Conservation (phyloP, 2,329 filamentous ascomycete genomes). For the Aspergillus carbonarius region DNA sequence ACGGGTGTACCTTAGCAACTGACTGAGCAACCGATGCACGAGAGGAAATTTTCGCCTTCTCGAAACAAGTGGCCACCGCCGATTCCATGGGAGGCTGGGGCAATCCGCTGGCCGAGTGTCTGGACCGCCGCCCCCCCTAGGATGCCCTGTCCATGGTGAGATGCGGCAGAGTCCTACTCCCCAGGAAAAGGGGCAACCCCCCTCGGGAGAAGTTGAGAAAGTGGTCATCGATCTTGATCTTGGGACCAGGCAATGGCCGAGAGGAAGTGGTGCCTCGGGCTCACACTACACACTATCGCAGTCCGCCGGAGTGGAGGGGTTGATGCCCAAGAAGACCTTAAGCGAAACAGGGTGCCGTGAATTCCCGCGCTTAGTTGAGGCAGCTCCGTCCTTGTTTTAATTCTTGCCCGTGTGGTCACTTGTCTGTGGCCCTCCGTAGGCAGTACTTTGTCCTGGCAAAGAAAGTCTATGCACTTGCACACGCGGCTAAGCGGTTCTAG, state of each 20-base stretch:
- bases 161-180: background rate
- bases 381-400: background rate
- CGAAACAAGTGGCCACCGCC: constrained; percentile 8
- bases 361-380: constrained; percentile 12
- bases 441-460: background rate
- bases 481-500: constrained; percentile 4
- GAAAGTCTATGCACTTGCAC: background rate
- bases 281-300: constrained; percentile 14
- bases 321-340: constrained; percentile 21
- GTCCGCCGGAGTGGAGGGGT: constrained; percentile 18
- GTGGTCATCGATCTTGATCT: too few species aligned
- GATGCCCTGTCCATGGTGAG: background rate
- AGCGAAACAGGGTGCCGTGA: constrained; percentile 20
- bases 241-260: constrained; percentile 6
- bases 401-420: background rate
- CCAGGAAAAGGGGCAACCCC: constrained; percentile 3
- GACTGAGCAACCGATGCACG: background rate
- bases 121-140: background rate
- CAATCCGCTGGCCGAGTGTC: background rate
- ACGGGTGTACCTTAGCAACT: constrained; percentile 8
- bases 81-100: constrained; percentile 3
- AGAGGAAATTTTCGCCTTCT: constrained; percentile 7
- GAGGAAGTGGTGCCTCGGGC: constrained; percentile 15
- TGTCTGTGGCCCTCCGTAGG: background rate
- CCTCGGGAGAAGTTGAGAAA: background rate